Conservation (phyloP, 2,329 filamentous ascomycete species). For the Corynespora cassiicola region DNA sequence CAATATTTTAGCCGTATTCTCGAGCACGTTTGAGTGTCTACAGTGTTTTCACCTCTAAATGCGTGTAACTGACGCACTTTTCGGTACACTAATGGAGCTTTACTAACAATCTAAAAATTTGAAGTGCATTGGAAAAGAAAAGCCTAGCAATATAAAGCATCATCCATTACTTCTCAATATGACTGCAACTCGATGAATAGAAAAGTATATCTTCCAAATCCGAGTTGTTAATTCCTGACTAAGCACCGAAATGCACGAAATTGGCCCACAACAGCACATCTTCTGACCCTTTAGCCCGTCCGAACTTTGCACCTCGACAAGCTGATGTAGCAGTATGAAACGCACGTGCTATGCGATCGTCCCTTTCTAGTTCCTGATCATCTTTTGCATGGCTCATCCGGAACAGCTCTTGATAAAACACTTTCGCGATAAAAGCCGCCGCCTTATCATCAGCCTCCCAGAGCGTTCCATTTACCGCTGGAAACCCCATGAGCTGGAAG, state of each 20-base stretch:
- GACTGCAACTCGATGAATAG: no score
- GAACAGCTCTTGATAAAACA: slow-evolving; percentile 27
- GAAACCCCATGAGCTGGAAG: slow-evolving; percentile 47
- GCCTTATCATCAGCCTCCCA: slow-evolving; percentile 34
- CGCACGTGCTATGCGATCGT: slow-evolving; percentile 2
- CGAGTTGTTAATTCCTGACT: no score
- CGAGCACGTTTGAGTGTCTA: no score
- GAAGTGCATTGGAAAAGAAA: no score
- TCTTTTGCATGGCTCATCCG: slow-evolving; percentile 11
- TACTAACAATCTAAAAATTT: no score
- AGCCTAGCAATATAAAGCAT: no score
- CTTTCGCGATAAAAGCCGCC: slow-evolving; percentile 25
- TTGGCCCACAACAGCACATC: slow-evolving; percentile 20
- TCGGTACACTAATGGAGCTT: no score
- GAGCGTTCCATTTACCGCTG: slow-evolving; percentile 41
- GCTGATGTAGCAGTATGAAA: slow-evolving; percentile 1
- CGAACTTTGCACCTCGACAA: slow-evolving; percentile 6
- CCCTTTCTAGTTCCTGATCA: slow-evolving; percentile 3
- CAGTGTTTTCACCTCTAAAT: no score
- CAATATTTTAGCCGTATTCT: no score
- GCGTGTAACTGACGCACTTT: no score
- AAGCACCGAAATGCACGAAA: slow-evolving; percentile 30
- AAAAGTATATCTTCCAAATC: no score
- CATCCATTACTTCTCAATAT: no score
- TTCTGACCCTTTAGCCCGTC: slow-evolving; percentile 2